These are phyloP conservation scores for Agaricus sinodeliciosus DNA, from an alignment of 768 basidiomycete genomes.

Conservation along the genomic window DNA sequence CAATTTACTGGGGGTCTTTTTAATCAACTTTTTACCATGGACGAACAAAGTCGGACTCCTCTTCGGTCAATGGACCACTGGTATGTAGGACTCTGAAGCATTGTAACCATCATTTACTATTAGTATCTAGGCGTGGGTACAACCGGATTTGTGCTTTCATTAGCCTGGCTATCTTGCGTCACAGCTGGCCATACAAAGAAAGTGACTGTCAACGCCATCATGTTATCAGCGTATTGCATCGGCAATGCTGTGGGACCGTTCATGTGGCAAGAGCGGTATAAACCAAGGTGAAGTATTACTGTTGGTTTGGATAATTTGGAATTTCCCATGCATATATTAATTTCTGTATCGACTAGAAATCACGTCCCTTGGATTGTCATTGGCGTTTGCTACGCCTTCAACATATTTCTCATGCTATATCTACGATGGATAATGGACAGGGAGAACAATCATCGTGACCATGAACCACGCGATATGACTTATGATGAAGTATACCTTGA, in stretches of 20 bases:
- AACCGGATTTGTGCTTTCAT: constrained; percentile 51
- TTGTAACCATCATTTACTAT: not conserved
- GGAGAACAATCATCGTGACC: constrained; percentile 63
- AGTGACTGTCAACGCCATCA: constrained; percentile 65
- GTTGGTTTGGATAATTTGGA: not conserved
- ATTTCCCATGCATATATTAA: not conserved
- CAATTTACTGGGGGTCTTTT: constrained; percentile 52
- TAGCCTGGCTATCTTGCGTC: constrained; percentile 60
- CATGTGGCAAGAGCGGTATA: constrained; percentile 69
- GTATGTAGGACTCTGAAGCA: constrained; percentile 19
- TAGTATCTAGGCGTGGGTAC: constrained; percentile 34
- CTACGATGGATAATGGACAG: constrained; percentile 48
- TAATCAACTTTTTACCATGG: constrained; percentile 64
- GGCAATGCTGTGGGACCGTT: constrained; percentile 68
- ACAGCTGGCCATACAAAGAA: constrained; percentile 71
- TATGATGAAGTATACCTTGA: constrained; percentile 63
- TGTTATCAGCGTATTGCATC: constrained; percentile 62
- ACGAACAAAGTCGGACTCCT: constrained; percentile 58
- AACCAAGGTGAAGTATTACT: constrained; percentile 42
- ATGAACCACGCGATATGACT: constrained; percentile 42
- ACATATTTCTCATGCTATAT: constrained; percentile 37
- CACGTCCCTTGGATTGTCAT: constrained; percentile 76
- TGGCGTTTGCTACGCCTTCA: constrained; percentile 50
- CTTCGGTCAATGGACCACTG: constrained; percentile 48
- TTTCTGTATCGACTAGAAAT: constrained; percentile 35